Conservation (phyloP, 495 filamentous ascomycete species). For the Melanomma pulvis-pyrius region DNA sequence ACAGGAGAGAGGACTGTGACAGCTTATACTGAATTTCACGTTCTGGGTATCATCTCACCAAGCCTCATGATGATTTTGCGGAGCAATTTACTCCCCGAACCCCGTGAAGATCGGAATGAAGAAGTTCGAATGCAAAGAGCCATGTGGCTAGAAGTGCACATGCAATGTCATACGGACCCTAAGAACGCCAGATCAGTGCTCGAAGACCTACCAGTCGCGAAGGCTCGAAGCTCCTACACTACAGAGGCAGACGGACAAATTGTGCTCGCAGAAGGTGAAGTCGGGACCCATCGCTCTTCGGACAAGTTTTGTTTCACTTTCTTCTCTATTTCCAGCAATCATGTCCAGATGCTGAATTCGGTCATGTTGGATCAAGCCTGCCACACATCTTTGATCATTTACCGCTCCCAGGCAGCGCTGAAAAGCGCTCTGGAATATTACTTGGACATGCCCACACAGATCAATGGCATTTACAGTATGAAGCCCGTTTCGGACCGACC, state of each 20-base stretch:
- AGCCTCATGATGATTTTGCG: constrained; percentile 55
- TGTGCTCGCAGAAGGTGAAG: not conserved
- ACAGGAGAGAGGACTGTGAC: constrained; percentile 1
- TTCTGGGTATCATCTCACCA: constrained; percentile 55
- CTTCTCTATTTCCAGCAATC: not conserved
- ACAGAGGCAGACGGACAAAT: not conserved
- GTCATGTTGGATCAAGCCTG: not conserved
- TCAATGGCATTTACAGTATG: not conserved
- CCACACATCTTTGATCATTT: not conserved
- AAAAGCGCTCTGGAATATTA: not conserved
- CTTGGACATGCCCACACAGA: not conserved
- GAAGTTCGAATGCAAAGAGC: not conserved
- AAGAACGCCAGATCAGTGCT: constrained; percentile 7
- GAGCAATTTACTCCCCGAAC: constrained; percentile 35
- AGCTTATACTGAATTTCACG: constrained; percentile 48
- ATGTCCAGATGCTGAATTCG: constrained; percentile 1
- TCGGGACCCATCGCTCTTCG: too few species aligned
- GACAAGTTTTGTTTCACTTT: not conserved
- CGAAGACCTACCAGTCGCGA: not conserved
- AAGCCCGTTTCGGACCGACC: not conserved
- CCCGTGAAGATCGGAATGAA: constrained; percentile 28
- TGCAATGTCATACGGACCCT: constrained; percentile 31
- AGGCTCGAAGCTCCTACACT: not conserved
- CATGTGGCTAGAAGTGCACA: not conserved
- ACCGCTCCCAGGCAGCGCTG: not conserved